These are phyloP conservation scores for Ceratobasidium sp. DNA, from an alignment of 1,284 basidiomycete species.

Conservation along the genomic window DNA sequence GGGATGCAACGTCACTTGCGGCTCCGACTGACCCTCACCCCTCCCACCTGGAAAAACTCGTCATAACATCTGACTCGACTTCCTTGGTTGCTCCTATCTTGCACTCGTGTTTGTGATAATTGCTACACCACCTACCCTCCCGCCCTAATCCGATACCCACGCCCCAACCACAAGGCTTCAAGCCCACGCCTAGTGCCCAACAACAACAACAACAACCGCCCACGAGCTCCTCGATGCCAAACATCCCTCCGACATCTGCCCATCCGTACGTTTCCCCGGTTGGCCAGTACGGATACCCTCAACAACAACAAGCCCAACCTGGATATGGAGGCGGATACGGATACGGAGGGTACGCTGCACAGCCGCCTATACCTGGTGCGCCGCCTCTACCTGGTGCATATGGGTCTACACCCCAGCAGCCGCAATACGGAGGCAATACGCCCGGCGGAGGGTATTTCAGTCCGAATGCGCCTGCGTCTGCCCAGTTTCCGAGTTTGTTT, in stretches of 20 bases:
- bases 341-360: background rate
- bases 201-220: background rate
- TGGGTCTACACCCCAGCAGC: background rate
- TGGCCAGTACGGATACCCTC: slow-evolving; percentile 11
- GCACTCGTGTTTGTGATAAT: background rate
- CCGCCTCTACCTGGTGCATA: background rate
- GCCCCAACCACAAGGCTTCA: slow-evolving; percentile 3
- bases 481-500: slow-evolving; percentile 20
- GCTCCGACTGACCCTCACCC: background rate
- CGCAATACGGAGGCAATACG: background rate
- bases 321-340: background rate
- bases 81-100: slow-evolving; percentile 5
- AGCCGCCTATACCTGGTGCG: no score
- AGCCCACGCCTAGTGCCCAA: background rate
- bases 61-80: background rate
- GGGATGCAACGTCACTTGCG: slow-evolving; percentile 27
- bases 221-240: slow-evolving; percentile 26
- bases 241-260: slow-evolving; percentile 32
- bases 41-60: slow-evolving; percentile 7
- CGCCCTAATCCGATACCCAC: background rate
- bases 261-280: slow-evolving; percentile 38
- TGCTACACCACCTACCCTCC: no score
- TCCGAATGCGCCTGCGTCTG: slow-evolving; percentile 20
- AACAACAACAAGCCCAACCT: slow-evolving; percentile 2
- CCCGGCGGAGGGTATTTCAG: slow-evolving; percentile 18